Evolutionary conservation across 2,329 filamentous ascomycete species (phyloP).

Genomic region (Xylaria arbuscula): DNA sequence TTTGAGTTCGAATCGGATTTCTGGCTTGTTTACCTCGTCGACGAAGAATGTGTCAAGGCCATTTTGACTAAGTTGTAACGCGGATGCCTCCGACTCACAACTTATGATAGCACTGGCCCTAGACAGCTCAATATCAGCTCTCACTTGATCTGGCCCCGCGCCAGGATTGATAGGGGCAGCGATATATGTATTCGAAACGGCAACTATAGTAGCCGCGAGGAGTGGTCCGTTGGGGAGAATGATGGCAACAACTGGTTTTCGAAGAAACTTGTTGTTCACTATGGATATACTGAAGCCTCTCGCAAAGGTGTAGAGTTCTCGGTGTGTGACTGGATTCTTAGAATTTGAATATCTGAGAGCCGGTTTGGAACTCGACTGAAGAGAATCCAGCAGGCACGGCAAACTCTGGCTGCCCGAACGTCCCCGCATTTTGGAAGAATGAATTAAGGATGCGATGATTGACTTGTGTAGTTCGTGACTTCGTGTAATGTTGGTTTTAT

Average conservation of each 20-base stretch:
- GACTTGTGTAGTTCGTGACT: background rate
- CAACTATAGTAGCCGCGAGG: conserved; percentile 62
- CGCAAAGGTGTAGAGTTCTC: conserved; percentile 50
- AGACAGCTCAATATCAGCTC: conserved; percentile 61
- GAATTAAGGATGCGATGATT: background rate
- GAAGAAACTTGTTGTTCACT: conserved; percentile 14
- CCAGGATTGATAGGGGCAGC: conserved; percentile 64
- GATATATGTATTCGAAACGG: conserved; percentile 62
- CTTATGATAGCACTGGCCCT: conserved; percentile 60
- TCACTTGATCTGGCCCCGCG: conserved; percentile 62
- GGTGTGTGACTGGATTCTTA: conserved; percentile 51
- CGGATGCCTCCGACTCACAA: conserved; percentile 54
- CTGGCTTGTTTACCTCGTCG: conserved; percentile 52
- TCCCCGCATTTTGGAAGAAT: background rate
- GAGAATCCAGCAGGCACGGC: conserved; percentile 53
- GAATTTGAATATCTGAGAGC: conserved; percentile 33
- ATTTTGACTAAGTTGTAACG: conserved; percentile 53
- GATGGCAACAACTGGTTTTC: conserved; percentile 60
- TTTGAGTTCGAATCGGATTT: conserved; percentile 48
- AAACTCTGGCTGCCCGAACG: background rate
- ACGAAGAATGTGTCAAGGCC: conserved; percentile 56
- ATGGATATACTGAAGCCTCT: conserved; percentile 50
- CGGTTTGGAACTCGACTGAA: conserved; percentile 36
- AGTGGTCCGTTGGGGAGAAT: conserved; percentile 65
- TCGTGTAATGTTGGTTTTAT: background rate